Conservation (phyloP, 2,329 filamentous ascomycete genomes). For the Diaporthe humulicola region DNA sequence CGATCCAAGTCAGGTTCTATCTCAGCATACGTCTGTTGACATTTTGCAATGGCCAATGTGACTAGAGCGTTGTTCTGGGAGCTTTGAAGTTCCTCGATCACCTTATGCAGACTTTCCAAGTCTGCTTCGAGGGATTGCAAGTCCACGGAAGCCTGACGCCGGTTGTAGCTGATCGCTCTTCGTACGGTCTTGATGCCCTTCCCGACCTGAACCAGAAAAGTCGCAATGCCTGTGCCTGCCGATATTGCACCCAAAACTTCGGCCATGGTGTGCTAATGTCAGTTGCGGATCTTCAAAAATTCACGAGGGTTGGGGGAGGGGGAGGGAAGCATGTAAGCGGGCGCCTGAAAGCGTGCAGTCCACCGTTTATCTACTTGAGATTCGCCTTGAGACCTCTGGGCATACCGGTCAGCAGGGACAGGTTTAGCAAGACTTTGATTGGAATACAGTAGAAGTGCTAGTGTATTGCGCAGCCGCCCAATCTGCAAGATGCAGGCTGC, state of each 20-base stretch:
- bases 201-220: neutral
- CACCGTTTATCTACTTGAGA: neutral
- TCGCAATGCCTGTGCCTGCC: neutral
- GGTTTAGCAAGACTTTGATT: neutral
- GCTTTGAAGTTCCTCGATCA: neutral
- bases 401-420: neutral
- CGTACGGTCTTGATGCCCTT: neutral
- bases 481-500: no score
- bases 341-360: no score
- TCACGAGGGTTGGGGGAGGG: neutral
- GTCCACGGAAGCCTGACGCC: neutral
- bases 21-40: neutral
- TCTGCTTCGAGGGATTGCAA: neutral
- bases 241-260: neutral
- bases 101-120: neutral
- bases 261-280: neutral
- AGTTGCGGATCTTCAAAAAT: no score
- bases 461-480: neutral
- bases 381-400: neutral
- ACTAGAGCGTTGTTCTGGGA: neutral
- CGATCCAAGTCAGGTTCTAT: neutral
- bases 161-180: neutral
- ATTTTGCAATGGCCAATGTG: neutral
- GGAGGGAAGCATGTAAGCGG: neutral
- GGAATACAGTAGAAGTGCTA: neutral